Evolutionary conservation across 331 rosid genomes (phyloP), one percentile per base, ranked within the genome.

Genomic region (Prunus yedoensis): DNA sequence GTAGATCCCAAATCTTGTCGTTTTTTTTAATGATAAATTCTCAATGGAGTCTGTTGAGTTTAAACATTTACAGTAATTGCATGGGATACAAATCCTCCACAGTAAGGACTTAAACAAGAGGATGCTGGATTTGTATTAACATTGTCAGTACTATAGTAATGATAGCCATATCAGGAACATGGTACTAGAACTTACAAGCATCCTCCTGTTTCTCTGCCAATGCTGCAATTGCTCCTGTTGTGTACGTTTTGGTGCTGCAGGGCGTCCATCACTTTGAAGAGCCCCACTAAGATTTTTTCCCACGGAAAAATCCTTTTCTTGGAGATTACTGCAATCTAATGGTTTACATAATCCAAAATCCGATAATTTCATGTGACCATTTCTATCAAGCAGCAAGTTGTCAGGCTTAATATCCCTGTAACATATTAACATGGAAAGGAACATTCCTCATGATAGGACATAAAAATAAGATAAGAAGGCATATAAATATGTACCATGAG

Each of bases 261-360:
- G 97, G 35, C 85, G 96, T 47, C 97, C 99, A 75, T 95, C 91
- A 17, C 97, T 90, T 79, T 83, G 96, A 79, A 95, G 98, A 68
- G 90, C 88, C 77, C 99, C 99, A 71, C 97, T 95, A 76, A 86
- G 89, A 71, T 88, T 95, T 80, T 71, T 88, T 77, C 87, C 99
- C 60, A 83, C 59, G 68, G 97, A 84, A 77, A 95, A 92, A 82
- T 92, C 99, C 81, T 92, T 89, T 66, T 90, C 99, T 82, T 95
- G 98, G 79, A 95, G 99, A 85, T 79, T 95, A 78, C 92, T 95
- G 79, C 96, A 92, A 77, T 95, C 97, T 81, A 92, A 86, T 54
- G 99, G 99, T 82, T 95, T 95, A 72, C 99, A 92, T 77, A 95
- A 81, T 79, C 99, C 99, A 78, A 95, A 95, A 83, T 95, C 99